phyloP scores from a whole-genome alignment of 805 yeast genomes.

The Komagataella phaffii region DNA sequence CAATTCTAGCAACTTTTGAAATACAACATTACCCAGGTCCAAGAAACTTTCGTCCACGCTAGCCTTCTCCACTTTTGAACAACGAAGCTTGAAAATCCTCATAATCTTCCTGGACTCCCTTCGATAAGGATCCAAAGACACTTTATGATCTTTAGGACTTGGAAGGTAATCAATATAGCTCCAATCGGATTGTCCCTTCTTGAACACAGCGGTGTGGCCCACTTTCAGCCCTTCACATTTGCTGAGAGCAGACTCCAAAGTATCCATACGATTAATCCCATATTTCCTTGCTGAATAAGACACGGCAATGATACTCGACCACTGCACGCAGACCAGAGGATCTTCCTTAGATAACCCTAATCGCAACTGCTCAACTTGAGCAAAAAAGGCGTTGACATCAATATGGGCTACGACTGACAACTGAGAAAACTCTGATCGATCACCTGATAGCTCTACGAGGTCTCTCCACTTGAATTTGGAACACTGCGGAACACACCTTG shows the following conservation, averaged over 20 bases:
- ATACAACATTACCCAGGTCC: constrained; percentile 64
- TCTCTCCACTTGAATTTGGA: constrained; percentile 37
- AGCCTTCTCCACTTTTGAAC: constrained; percentile 77
- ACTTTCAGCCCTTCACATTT: constrained; percentile 68
- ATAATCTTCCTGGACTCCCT: constrained; percentile 75
- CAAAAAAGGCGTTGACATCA: constrained; percentile 91
- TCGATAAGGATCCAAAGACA: constrained; percentile 82
- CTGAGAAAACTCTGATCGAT: constrained; percentile 46
- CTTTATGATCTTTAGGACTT: constrained; percentile 55
- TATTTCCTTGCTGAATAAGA: constrained; percentile 78
- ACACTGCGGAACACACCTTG: not conserved
- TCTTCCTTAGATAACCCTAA: constrained; percentile 49
- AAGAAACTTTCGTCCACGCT: constrained; percentile 90
- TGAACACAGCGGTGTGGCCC: constrained; percentile 91
- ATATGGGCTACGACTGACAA: constrained; percentile 72
- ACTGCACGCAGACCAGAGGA: constrained; percentile 91
- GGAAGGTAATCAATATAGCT: constrained; percentile 52
- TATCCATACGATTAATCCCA: constrained; percentile 74
- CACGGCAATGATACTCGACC: constrained; percentile 85
- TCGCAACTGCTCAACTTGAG: constrained; percentile 82
- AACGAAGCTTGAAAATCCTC: constrained; percentile 42
- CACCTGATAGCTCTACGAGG: constrained; percentile 32
- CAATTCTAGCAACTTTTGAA: constrained; percentile 22
- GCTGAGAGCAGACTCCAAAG: constrained; percentile 47
- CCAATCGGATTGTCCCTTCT: constrained; percentile 80